Conservation (phyloP, 768 basidiomycete species). For the Suillus paluster region DNA sequence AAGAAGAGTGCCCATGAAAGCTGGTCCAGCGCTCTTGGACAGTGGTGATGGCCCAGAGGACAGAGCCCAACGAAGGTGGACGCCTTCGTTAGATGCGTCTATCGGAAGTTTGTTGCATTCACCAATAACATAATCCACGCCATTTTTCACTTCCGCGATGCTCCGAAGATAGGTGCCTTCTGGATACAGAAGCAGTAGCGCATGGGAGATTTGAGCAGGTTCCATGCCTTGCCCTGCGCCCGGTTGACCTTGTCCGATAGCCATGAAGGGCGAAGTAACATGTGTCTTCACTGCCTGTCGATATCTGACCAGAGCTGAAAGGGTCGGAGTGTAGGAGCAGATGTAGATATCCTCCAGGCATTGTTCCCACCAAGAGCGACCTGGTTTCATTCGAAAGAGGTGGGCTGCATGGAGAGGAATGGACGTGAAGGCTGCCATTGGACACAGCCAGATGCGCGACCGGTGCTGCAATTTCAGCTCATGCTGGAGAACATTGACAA, state of each 20-base stretch:
- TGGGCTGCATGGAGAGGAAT: constrained; percentile 47
- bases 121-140: background rate
- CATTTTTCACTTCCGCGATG: background rate
- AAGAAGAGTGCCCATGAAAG: background rate
- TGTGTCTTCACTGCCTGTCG: background rate
- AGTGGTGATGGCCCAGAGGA: background rate
- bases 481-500: constrained; percentile 23
- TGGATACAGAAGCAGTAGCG: background rate
- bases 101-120: background rate
- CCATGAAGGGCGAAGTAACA: background rate
- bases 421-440: constrained; percentile 34
- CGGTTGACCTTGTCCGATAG: constrained; percentile 10
- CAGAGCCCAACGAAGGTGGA: background rate
- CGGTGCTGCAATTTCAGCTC: constrained; percentile 3
- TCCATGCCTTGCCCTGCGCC: too few species aligned
- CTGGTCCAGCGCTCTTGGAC: background rate
- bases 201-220: background rate
- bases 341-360: constrained; percentile 21
- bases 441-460: constrained; percentile 35
- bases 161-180: background rate
- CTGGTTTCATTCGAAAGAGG: constrained; percentile 24
- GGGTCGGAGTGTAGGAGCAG: constrained; percentile 31
- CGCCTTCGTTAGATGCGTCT: too few species aligned
- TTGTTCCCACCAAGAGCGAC: background rate
- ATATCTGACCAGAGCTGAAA: constrained; percentile 25